Percentiles rank a stretch among this genome's conserved stretches.
phyloP scores from a whole-genome alignment of 2,329 filamentous ascomycete species.

The Madurella mycetomatis region DNA sequence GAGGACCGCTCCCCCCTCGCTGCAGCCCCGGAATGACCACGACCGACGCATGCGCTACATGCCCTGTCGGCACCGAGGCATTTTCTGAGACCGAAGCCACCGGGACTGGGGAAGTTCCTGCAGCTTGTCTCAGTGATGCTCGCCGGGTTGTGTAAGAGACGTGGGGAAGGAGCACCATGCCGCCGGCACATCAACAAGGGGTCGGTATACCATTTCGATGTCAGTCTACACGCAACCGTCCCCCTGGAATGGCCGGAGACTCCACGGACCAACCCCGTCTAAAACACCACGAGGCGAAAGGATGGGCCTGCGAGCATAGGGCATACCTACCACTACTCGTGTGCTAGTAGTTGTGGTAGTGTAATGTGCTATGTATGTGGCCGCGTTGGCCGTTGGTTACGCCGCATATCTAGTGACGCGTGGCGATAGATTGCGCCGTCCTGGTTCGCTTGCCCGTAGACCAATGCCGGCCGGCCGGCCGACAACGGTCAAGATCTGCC shows the following conservation, averaged over 20 bases:
- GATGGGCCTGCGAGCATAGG: no score
- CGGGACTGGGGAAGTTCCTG: neutral
- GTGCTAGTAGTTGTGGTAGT: neutral
- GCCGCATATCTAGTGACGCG: neutral
- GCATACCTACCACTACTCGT: neutral
- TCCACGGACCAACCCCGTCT: no score
- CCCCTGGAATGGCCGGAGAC: no score
- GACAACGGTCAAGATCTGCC: neutral
- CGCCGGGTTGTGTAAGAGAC: no score
- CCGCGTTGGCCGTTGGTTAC: neutral
- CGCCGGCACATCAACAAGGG: no score
- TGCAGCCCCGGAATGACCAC: neutral
- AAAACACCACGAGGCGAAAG: no score
- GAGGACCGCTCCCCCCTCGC: neutral
- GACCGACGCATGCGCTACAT: slow-evolving; percentile 2
- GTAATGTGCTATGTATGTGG: no score
- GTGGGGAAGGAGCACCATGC: no score
- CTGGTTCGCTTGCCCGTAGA: neutral
- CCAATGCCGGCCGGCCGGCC: neutral
- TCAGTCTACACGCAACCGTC: no score
- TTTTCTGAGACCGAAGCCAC: slow-evolving; percentile 2
- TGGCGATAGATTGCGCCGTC: neutral
- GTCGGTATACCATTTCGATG: no score
- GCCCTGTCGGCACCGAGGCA: slow-evolving; percentile 9
- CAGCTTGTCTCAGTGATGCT: neutral